Evolutionary conservation across 2,329 filamentous ascomycete genomes (phyloP), one percentile per base, ranked within the genome.

Genomic region (Pseudogymnoascus sp.): DNA sequence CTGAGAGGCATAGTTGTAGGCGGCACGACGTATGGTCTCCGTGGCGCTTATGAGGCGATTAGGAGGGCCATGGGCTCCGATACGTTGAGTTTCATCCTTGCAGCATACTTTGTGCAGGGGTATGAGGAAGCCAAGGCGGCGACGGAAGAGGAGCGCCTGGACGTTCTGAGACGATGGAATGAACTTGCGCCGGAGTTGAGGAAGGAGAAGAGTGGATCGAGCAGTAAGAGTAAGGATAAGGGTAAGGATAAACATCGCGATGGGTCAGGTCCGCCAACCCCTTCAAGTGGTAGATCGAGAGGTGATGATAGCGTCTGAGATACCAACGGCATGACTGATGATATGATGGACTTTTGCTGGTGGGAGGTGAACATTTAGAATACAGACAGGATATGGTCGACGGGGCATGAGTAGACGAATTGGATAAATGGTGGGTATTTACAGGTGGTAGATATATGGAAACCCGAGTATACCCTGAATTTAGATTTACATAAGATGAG

Each of bases 51-150:
- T 62, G 63, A 71, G 9, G 41, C 62, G 6, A 66, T 71, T 41
- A 68, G 64, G 52, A 67, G 69, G 62, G 60, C 52, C 2, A 58
- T 70, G 60, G 67, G 66, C 25, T 60, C 62, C 16, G 68, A 66
- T 41, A 70, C 67, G 1, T 22, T 71, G 33, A 70, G 67, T 61
- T 72, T 68, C 60, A 71, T 71, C 38, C 66, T 72, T 14, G 70
- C 70, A 9, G 65, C 66, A 5, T 64, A 68, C 41, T 71, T 70
- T 63, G 62, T 66, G 36, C 61, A 69, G 39, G 69, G 70, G 3
- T 70, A 68, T 39, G 70, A 71, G 36, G 66, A 69, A 42, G 65
- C 64, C 4, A 67, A 65, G 59, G 30, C 45, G 9, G 64, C 68
- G 23, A 68, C 64, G 1, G 66, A 69, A 38, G 68, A 67, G 45